Evolutionary conservation across 768 basidiomycete genomes (phyloP), one percentile per base, ranked within the genome.

Genomic region (Daedaleopsis nitida): DNA sequence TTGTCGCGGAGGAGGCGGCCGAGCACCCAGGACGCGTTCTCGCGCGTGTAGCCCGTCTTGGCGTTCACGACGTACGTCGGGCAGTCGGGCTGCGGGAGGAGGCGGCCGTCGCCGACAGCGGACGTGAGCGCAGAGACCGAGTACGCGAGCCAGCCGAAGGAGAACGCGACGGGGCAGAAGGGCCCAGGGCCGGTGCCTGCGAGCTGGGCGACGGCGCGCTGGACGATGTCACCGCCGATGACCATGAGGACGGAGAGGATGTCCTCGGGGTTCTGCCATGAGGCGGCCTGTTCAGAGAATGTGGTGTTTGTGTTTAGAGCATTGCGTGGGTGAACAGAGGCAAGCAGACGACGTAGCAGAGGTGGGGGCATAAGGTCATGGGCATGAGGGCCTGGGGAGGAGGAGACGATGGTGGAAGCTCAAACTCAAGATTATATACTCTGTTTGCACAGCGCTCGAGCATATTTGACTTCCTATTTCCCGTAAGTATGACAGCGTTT

Each of bases 141-240:
- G 47, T 74, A 76, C 13, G 70, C 69, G 23, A 75, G 70, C 74
- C 70, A 75, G 19, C 75, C 73, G 59, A 75, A 75, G 9, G 68
- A 71, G 61, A 74, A 74, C 16, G 73, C 70, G 42, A 74, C 69
- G 10, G 74, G 74, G 23, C 63, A 58, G 58, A 71, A 62, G 58
- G 48, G 54, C 38, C 56, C 42, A 9, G 64, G 59, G 5, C 65
- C 66, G 37, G 66, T 59, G 4, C 69, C 68, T 17, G 66, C 61
- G 54, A 75, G 65, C 52, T 73, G 72, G 16, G 74, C 74, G 44
- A 75, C 59, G 10, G 72, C 70, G 48, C 62, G 48, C 53, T 72
- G 73, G 52, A 74, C 68, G 60, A 74, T 68, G 64, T 74, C 72
- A 17, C 70, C 72, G 47, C 74, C 74, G 61, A 75, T 73, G 54